Conservation (phyloP, 345 rosid species). For the Camelina neglecta region DNA sequence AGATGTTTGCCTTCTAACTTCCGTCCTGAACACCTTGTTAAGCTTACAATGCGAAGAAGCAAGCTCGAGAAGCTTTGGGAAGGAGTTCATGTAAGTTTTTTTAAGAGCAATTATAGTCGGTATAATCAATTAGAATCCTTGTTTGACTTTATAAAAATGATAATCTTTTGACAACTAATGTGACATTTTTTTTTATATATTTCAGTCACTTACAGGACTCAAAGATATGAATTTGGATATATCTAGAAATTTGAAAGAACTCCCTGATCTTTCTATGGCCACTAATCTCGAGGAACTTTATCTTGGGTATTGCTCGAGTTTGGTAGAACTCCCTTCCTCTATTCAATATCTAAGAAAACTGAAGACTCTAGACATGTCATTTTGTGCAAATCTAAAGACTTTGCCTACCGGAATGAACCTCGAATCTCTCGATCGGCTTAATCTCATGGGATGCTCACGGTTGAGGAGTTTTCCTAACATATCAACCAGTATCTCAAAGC, state of each 20-base stretch:
- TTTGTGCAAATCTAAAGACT: slow-evolving; percentile 28
- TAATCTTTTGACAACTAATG: background rate
- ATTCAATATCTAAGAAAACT: slow-evolving; percentile 29
- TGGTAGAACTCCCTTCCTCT: slow-evolving; percentile 17
- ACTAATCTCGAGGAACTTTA: slow-evolving; percentile 12
- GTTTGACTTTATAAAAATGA: background rate
- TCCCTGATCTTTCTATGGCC: slow-evolving; percentile 32
- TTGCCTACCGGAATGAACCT: slow-evolving; percentile 22
- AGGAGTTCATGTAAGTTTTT: slow-evolving; percentile 12
- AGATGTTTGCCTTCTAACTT: slow-evolving; percentile 29
- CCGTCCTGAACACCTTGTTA: slow-evolving; percentile 24
- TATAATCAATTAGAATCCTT: too few species aligned
- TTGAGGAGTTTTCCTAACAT: slow-evolving; percentile 33
- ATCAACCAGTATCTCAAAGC: background rate
- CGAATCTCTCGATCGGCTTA: slow-evolving; percentile 15
- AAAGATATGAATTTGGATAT: background rate
- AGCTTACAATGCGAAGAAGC: slow-evolving; percentile 28
- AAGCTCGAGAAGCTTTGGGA: slow-evolving; percentile 31
- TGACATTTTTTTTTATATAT: background rate
- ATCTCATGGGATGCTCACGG: slow-evolving; percentile 28
- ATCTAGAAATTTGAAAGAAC: slow-evolving; percentile 10
- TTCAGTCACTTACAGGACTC: slow-evolving; percentile 30
- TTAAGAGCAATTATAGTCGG: too few species aligned
- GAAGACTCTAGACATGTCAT: slow-evolving; percentile 8
- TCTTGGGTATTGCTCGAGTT: slow-evolving; percentile 29